Evolutionary conservation across 2,329 filamentous ascomycete species (phyloP).

Genomic region (Blastomyces silverae): DNA sequence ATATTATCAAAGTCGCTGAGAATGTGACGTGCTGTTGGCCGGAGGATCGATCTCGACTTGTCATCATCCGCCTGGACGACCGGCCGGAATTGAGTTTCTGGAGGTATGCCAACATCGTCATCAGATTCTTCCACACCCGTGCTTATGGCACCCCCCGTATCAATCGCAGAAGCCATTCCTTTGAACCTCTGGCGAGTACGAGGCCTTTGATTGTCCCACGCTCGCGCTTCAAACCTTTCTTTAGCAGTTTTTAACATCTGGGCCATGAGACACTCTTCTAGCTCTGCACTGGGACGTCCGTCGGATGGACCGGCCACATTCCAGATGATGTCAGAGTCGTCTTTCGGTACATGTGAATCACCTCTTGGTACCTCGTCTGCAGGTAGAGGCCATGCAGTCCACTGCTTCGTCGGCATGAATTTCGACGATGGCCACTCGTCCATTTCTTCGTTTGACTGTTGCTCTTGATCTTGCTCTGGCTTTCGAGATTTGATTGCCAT

Average conservation of each 20-base stretch:
- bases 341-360: slow-evolving; percentile 45
- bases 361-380: slow-evolving; percentile 55
- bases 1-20: slow-evolving; percentile 63
- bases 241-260: slow-evolving; percentile 61
- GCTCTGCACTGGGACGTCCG: slow-evolving; percentile 50
- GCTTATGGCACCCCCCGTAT: slow-evolving; percentile 16
- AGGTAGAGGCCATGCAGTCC: slow-evolving; percentile 81
- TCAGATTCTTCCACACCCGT: slow-evolving; percentile 22
- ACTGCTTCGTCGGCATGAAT: slow-evolving; percentile 50
- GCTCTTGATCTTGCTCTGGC: slow-evolving; percentile 5
- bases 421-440: slow-evolving; percentile 21
- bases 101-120: slow-evolving; percentile 20
- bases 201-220: slow-evolving; percentile 26
- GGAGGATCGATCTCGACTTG: slow-evolving; percentile 56
- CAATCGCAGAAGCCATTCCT: slow-evolving; percentile 20
- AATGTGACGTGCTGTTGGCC: slow-evolving; percentile 63
- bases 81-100: slow-evolving; percentile 35
- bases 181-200: slow-evolving; percentile 12
- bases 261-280: slow-evolving; percentile 66
- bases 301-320: slow-evolving; percentile 45
- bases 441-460: slow-evolving; percentile 18
- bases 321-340: slow-evolving; percentile 46
- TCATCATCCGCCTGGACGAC: slow-evolving; percentile 65
- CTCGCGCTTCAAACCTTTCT: slow-evolving; percentile 50
- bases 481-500: slow-evolving; percentile 15